Conservation (phyloP, 108 stramenopile species). For the Skeletonema potamos region DNA sequence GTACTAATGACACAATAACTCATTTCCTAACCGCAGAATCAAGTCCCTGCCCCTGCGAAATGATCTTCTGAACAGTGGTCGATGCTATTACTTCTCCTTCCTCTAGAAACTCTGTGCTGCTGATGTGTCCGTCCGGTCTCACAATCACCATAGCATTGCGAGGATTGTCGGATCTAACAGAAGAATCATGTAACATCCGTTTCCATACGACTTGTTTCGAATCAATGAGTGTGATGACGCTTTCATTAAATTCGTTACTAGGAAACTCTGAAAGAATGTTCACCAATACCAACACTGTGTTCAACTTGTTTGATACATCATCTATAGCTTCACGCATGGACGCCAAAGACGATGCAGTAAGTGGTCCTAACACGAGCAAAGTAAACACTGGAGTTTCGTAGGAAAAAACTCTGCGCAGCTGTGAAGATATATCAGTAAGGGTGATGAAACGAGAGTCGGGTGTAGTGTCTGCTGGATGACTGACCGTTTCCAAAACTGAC, state of each 20-base stretch:
- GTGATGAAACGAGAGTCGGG: slow-evolving; percentile 1
- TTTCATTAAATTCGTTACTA: background rate
- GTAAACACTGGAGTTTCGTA: slow-evolving; percentile 22
- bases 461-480: background rate
- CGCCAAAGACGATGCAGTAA: background rate
- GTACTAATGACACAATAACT: too few relatives aligned
- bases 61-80: too few relatives aligned
- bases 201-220: background rate
- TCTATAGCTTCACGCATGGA: slow-evolving; percentile 1
- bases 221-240: slow-evolving; percentile 19
- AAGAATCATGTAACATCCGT: background rate
- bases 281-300: slow-evolving; percentile 14
- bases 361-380: slow-evolving; percentile 16
- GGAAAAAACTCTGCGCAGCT: slow-evolving; percentile 16
- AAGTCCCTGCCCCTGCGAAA: too few relatives aligned
- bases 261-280: background rate
- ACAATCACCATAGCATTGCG: slow-evolving; percentile 35
- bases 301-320: background rate
- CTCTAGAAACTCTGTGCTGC: slow-evolving; percentile 19
- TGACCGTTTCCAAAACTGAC: slow-evolving; percentile 12
- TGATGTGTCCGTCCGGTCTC: slow-evolving; percentile 73
- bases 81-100: too few relatives aligned
- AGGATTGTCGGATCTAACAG: background rate
- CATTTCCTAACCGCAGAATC: too few relatives aligned
- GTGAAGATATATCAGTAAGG: slow-evolving; percentile 37